Evolutionary conservation across 176 grass and related monocot species (phyloP), one percentile per base, ranked within the genome.

Genomic region (Oryza glumipatula): DNA sequence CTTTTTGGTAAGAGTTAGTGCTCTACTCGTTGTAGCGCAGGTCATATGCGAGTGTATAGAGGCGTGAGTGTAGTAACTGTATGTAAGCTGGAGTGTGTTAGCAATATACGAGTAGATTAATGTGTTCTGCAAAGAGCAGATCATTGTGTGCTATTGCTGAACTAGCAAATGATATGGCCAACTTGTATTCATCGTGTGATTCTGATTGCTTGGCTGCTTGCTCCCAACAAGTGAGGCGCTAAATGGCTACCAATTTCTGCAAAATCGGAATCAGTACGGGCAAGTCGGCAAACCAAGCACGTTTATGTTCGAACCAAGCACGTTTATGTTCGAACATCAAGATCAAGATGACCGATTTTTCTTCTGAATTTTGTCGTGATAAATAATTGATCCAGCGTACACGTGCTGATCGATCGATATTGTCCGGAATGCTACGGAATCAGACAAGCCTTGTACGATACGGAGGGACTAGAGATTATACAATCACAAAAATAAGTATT

Each of bases 1-100:
- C 21, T 22, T 79, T 90, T 78, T 74, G 26, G n/a, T 68, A 8
- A 61, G 35, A 54, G 19, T 26, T 82, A 48, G 41, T 56, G 52
- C 6, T 56, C 2, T 32, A 32, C 30, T 32, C 30, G 52, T 56
- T 56, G 52, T 56, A 56, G 52, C 1, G 52, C 1, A 9, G 17
- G 56, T 45, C 4, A 7, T 41, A 23, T 17, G 16, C 30, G 17
- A 81, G 65, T 81, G 30, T 44, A 26, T 21, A 60, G 6, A 11
- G 28, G 64, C 10, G 14, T 58, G 43, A 35, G 48, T 36, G 11
- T 17, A 65, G 33, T 54, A 81, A 35, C 23, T 83, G 60, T 74
- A 43, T 73, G 33, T 76, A 84, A 76, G 32, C 0, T 70, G 21
- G 21, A 61, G 56, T 61, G 17, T 61, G 12, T 6, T n/a, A 61